Base-by-base conservation (phyloP, 164 flowering plant species). In the Kalanchoe fedtschenkoi region DNA sequence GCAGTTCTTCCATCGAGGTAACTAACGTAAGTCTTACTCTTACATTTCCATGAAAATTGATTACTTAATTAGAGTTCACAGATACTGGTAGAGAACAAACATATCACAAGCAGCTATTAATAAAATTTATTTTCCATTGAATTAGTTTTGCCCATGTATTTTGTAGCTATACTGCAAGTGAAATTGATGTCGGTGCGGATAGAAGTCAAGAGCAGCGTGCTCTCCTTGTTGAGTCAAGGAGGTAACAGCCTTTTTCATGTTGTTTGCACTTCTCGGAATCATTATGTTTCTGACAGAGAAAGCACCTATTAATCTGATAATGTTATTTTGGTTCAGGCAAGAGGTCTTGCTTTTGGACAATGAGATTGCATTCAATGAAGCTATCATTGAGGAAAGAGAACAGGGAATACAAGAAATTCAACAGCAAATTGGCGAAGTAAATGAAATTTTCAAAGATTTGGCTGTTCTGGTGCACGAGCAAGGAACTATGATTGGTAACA, bases 381-480 rank as follows among this genome's bases (percentile, higher is more conserved):
- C 90, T 53, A 68, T 85, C n/a, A 85, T 85, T 34, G 88, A 85
- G 58, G 90, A 85, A 79, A 76, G 90, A 70, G 87, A 85, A 30
- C 84, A 76, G 58, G 90, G 90, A 33, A 85, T 85, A 42, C 77
- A 80, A 57, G 88, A 83, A 75, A 80, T 85, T 57, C 86, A 80
- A 68, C 77, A 83, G 55, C 86, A 85, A 71, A 85, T 85, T 69
- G 91, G 88, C 13, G 85, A 85, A 69, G 91, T 80, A 56, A 85
- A 81, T 68, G 91, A 85, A 67, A 83, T 85, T 2, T 85, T 85
- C 66, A 83, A 83, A 64, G 88, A 85, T n/a, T n/a, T n/a, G n/a
- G n/a, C n/a, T n/a, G n/a, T n/a, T n/a, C n/a, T 86, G 7, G 91
- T 86, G 53, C 88, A 86, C 62, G 91, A 83, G 39, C 91, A 86